These are phyloP conservation scores for Brassica nigra DNA, from an alignment of 345 rosid species.

Conservation along the genomic window DNA sequence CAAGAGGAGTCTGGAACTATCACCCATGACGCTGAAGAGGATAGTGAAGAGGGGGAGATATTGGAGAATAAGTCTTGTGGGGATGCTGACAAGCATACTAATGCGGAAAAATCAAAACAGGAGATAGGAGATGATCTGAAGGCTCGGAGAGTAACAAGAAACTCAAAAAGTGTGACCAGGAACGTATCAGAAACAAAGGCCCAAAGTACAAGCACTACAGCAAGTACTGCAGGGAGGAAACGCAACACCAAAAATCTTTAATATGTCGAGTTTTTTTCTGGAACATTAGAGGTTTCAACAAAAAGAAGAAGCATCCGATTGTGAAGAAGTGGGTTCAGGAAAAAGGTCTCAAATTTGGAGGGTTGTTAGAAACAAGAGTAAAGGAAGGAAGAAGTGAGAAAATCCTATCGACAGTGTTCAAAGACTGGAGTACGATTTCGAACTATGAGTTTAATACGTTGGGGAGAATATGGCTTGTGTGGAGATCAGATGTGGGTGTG, in stretches of 20 bases:
- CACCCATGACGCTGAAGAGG: not conserved
- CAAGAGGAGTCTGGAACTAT: no score
- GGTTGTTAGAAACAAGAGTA: not conserved
- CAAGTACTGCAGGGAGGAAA: not conserved
- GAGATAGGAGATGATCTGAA: no score
- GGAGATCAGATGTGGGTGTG: not conserved
- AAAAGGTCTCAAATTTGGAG: not conserved
- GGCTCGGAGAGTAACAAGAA: no score
- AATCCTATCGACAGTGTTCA: not conserved
- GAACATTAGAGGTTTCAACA: not conserved
- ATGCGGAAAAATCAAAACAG: no score
- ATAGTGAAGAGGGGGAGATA: not conserved
- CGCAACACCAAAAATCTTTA: not conserved
- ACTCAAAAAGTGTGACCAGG: no score
- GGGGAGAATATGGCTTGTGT: not conserved
- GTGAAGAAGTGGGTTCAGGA: not conserved
- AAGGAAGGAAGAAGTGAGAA: not conserved
- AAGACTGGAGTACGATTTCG: not conserved
- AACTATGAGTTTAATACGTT: not conserved
- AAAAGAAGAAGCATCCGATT: not conserved
- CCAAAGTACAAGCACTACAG: not conserved
- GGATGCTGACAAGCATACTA: no score
- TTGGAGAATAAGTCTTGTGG: not conserved
- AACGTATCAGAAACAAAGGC: not conserved
- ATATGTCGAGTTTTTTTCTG: not conserved